phyloP scores from a whole-genome alignment of 2,329 filamentous ascomycete species.

The Aspergillus arachidicola region DNA sequence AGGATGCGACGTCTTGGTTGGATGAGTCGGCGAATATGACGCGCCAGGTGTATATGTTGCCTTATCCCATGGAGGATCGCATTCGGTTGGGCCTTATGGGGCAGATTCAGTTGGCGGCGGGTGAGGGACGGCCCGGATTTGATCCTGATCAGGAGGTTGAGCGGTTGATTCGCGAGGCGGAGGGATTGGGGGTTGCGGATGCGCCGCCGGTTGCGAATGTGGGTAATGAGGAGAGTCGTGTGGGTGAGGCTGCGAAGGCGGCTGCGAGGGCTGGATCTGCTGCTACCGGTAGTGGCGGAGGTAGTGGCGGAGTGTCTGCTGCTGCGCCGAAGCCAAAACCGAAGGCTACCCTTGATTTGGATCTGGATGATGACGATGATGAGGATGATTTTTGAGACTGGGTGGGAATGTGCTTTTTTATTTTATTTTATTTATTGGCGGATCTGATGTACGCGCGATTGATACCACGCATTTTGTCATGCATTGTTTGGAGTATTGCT shows the following conservation, averaged over 20 bases:
- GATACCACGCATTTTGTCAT: background rate
- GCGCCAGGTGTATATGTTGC: conserved; percentile 44
- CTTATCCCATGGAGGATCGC: conserved; percentile 48
- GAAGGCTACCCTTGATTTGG: conserved; percentile 46
- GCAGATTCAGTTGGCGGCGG: conserved; percentile 43
- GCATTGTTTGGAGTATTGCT: background rate
- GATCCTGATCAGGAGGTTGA: conserved; percentile 56
- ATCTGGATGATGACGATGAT: conserved; percentile 44
- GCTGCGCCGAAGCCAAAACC: conserved; percentile 32
- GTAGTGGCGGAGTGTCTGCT: conserved; percentile 10
- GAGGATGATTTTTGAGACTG: background rate
- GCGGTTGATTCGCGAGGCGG: conserved; percentile 54
- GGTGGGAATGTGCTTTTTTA: background rate
- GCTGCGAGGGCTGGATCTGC: conserved; percentile 34
- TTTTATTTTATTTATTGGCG: background rate
- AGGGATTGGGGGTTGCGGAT: conserved; percentile 55
- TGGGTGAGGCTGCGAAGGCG: conserved; percentile 36
- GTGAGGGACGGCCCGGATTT: conserved; percentile 58
- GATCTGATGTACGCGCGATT: background rate
- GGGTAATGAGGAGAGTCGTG: conserved; percentile 42
- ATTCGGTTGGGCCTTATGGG: conserved; percentile 51
- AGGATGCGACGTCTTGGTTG: conserved; percentile 44
- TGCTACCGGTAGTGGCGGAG: conserved; percentile 11
- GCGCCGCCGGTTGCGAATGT: conserved; percentile 36
- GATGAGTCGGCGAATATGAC: conserved; percentile 45